These are phyloP conservation scores for Colletotrichum gloeosporioides DNA, from an alignment of 2,329 filamentous ascomycete species.

Conservation along the genomic window DNA sequence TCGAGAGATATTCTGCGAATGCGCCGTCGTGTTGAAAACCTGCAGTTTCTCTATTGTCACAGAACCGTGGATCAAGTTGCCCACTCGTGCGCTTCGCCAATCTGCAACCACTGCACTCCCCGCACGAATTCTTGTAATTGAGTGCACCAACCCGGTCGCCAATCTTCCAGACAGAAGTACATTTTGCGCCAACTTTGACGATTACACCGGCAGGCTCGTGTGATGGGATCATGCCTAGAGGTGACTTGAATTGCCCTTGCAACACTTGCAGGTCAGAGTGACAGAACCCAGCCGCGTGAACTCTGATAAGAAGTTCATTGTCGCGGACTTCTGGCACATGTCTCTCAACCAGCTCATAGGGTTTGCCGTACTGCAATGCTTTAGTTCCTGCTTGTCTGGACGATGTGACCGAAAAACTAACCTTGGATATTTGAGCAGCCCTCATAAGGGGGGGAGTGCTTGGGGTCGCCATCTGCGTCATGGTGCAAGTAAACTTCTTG, in stretches of 20 bases:
- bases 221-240: conserved; percentile 34
- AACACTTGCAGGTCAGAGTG: conserved; percentile 41
- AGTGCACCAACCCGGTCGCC: conserved; percentile 40
- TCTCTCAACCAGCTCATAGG: conserved; percentile 28
- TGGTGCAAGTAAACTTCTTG: neutral
- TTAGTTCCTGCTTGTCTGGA: neutral
- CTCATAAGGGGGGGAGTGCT: conserved; percentile 14
- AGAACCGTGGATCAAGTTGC: conserved; percentile 33
- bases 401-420: neutral
- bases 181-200: conserved; percentile 29
- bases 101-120: conserved; percentile 31
- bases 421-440: conserved; percentile 24
- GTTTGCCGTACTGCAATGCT: conserved; percentile 29
- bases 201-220: conserved; percentile 41
- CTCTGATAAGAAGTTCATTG: conserved; percentile 33
- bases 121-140: conserved; percentile 38
- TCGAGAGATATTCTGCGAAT: conserved; percentile 37
- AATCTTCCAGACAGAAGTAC: conserved; percentile 26
- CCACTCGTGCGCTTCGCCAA: conserved; percentile 19
- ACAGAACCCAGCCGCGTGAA: conserved; percentile 41
- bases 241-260: conserved; percentile 34
- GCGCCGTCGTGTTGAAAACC: conserved; percentile 39
- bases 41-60: conserved; percentile 34
- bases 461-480: neutral
- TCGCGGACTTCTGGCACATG: conserved; percentile 27